Percentiles rank a stretch among this genome's conserved stretches.
These are phyloP conservation scores for Apophysomyces trapeziformis DNA, from an alignment of 371 early-diverging fungal genomes.

Conservation along the genomic window DNA sequence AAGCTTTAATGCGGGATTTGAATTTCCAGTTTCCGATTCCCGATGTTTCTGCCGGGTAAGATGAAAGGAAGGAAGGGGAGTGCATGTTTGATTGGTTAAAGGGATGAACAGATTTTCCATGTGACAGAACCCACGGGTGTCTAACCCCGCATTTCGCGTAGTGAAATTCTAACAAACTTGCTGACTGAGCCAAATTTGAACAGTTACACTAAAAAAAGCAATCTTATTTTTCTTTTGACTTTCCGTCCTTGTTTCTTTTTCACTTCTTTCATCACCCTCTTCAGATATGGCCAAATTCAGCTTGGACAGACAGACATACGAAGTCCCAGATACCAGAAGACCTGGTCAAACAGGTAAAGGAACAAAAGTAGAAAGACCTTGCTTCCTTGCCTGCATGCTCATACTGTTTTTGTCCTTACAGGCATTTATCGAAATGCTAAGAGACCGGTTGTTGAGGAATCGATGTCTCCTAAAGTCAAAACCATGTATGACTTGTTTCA, in stretches of 20 bases:
- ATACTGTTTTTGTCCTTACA: constrained; percentile 5
- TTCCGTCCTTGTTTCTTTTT: neutral
- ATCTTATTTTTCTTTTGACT: neutral
- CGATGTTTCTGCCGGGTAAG: no score
- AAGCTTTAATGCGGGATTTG: no score
- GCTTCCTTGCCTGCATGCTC: neutral
- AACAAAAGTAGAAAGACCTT: neutral
- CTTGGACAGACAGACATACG: constrained; percentile 48
- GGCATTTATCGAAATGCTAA: constrained; percentile 46
- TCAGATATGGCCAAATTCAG: constrained; percentile 14
- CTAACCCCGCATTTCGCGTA: neutral
- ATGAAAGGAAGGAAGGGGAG: neutral
- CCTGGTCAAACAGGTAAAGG: constrained; percentile 52
- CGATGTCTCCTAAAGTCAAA: constrained; percentile 43
- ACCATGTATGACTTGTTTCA: constrained; percentile 47
- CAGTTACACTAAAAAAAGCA: neutral
- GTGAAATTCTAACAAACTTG: neutral
- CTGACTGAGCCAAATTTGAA: constrained; percentile 1
- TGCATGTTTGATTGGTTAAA: neutral
- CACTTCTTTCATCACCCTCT: neutral
- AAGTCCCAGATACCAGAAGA: constrained; percentile 42
- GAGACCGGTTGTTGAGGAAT: constrained; percentile 26
- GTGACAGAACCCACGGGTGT: neutral
- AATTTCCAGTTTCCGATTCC: no score
- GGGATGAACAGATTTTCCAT: neutral